Evolutionary conservation across 805 yeast genomes (phyloP).

Genomic region (Metschnikowia shivogae): DNA sequence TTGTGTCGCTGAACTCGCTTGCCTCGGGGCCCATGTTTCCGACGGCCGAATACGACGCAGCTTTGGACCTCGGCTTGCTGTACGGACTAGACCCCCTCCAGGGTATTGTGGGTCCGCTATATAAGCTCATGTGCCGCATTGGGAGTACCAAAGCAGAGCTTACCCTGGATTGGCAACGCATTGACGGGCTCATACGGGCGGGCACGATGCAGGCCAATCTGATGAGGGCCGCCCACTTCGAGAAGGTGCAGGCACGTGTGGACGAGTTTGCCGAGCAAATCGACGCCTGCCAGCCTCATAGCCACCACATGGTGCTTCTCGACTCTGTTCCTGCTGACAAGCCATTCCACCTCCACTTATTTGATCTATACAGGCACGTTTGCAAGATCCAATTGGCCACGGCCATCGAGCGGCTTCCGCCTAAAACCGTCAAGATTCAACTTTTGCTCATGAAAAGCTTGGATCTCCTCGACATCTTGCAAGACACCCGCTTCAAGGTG

Average conservation of each 20-base stretch:
- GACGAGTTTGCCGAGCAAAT: slow-evolving; percentile 5
- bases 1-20: slow-evolving; percentile 17
- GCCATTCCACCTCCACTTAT: slow-evolving; percentile 12
- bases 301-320: slow-evolving; percentile 11
- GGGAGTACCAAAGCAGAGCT: slow-evolving; percentile 13
- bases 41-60: slow-evolving; percentile 13
- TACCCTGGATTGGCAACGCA: slow-evolving; percentile 4
- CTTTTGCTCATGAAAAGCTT: slow-evolving; percentile 12
- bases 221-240: slow-evolving; percentile 10
- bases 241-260: slow-evolving; percentile 1
- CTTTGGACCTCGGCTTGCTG: slow-evolving; percentile 10
- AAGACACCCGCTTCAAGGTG: slow-evolving; percentile 12
- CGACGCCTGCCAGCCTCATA: slow-evolving; percentile 10
- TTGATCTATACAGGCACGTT: slow-evolving; percentile 14
- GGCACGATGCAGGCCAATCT: not conserved
- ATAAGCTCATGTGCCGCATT: slow-evolving; percentile 14
- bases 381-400: slow-evolving; percentile 15
- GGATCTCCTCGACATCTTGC: slow-evolving; percentile 10
- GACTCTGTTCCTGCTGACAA: slow-evolving; percentile 7
- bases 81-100: slow-evolving; percentile 20
- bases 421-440: slow-evolving; percentile 12
- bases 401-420: slow-evolving; percentile 11
- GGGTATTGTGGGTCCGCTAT: slow-evolving; percentile 16
- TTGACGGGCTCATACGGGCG: not conserved
- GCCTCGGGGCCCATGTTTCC: slow-evolving; percentile 17